Conservation (phyloP, 345 rosid species). For the Bruguiera gymnorhiza region DNA sequence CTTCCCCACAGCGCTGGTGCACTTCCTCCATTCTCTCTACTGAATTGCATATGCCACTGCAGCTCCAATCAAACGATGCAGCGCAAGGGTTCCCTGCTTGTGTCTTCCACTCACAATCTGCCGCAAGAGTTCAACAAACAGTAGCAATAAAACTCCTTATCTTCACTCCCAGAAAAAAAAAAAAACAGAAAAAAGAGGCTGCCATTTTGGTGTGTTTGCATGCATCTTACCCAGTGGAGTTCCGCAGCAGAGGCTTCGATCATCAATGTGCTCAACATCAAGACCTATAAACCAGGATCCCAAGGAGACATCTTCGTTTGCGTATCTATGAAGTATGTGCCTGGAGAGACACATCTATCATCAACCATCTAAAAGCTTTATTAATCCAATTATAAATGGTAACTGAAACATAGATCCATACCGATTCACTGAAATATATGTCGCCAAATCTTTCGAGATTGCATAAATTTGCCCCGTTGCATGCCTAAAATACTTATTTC, state of each 20-base stretch:
- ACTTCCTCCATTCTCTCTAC: constrained; percentile 35
- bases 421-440: constrained; percentile 78
- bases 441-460: constrained; percentile 84
- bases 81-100: constrained; percentile 34
- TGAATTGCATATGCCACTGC: constrained; percentile 35
- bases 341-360: constrained; percentile 31
- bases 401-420: constrained; percentile 19
- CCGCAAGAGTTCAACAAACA: too few species aligned
- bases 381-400: neutral
- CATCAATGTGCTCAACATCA: constrained; percentile 88
- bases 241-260: constrained; percentile 91
- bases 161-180: too few species aligned
- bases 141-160: too few species aligned
- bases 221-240: constrained; percentile 69
- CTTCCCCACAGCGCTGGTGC: constrained; percentile 34
- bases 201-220: neutral
- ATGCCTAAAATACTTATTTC: constrained; percentile 85
- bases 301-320: constrained; percentile 90
- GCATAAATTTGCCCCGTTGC: constrained; percentile 94
- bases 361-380: neutral
- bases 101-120: constrained; percentile 37
- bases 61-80: constrained; percentile 33
- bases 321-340: constrained; percentile 76
- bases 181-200: too few species aligned
- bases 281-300: constrained; percentile 99